Percentiles rank a stretch among this genome's conserved stretches.
phyloP scores from a whole-genome alignment of 2,329 filamentous ascomycete genomes.

The Aureobasidium sp. region DNA sequence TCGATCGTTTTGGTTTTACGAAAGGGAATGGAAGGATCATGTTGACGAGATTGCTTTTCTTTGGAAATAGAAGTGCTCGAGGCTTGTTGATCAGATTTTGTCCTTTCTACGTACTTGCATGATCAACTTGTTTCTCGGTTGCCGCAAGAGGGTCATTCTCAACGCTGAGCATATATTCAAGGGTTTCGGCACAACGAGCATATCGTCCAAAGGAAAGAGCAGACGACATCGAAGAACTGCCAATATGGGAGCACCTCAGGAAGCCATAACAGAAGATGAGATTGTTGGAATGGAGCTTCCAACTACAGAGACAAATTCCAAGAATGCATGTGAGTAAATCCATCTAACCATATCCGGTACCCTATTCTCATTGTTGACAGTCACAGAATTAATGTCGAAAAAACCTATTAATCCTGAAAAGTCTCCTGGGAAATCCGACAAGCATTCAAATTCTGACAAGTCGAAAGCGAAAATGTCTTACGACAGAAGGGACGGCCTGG shows the following conservation, averaged over 20 bases:
- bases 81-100: background rate
- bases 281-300: constrained; percentile 16
- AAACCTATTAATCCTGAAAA: constrained; percentile 21
- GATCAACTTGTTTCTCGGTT: background rate
- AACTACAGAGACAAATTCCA: background rate
- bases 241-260: constrained; percentile 11
- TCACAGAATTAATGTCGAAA: constrained; percentile 41
- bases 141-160: background rate
- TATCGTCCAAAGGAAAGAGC: background rate
- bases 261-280: constrained; percentile 16
- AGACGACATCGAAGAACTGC: background rate
- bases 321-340: constrained; percentile 14
- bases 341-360: background rate
- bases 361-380: constrained; percentile 22
- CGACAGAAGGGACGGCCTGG: constrained; percentile 52
- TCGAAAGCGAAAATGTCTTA: constrained; percentile 24
- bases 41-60: background rate
- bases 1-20: background rate
- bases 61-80: background rate
- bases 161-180: background rate
- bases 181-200: background rate
- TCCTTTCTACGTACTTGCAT: background rate
- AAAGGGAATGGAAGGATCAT: background rate
- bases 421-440: constrained; percentile 11
- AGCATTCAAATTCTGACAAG: constrained; percentile 18